Conservation (phyloP, 192 early-diverging fungal species). For the Linnemannia zychae region DNA sequence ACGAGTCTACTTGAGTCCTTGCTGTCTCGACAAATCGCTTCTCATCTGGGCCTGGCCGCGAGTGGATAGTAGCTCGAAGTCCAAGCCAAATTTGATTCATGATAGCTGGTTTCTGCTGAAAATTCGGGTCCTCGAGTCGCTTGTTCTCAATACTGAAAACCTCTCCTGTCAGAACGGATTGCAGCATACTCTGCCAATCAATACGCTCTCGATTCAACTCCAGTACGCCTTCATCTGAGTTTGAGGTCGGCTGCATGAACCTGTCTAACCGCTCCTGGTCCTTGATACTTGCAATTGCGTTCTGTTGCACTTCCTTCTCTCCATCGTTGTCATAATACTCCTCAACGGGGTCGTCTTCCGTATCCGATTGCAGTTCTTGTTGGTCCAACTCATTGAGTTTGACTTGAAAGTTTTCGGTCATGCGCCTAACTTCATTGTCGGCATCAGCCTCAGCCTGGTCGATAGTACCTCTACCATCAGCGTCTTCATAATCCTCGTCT, state of each 20-base stretch:
- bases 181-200: conserved; percentile 90
- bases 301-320: conserved; percentile 12
- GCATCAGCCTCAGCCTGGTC: conserved; percentile 12
- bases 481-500: conserved; percentile 31
- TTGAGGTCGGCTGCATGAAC: conserved; percentile 53
- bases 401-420: conserved; percentile 12
- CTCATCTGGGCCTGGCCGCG: conserved; percentile 74
- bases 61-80: conserved; percentile 73
- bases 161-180: conserved; percentile 84
- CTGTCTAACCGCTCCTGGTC: conserved; percentile 52
- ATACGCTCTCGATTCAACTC: conserved; percentile 70
- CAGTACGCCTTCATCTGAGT: conserved; percentile 46
- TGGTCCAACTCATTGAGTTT: conserved; percentile 26
- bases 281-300: conserved; percentile 21
- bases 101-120: conserved; percentile 47
- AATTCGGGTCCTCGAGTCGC: conserved; percentile 68
- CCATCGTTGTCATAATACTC: conserved; percentile 47
- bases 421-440: conserved; percentile 23
- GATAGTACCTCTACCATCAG: neutral
- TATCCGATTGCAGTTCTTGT: conserved; percentile 5
- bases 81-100: conserved; percentile 80
- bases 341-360: conserved; percentile 36
- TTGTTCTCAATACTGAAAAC: conserved; percentile 88
- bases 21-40: conserved; percentile 74
- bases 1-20: conserved; percentile 68